Percentiles rank a stretch among this genome's conserved stretches.
phyloP scores from a whole-genome alignment of 352 stramenopile species.

The Phytophthora nicotianae region DNA sequence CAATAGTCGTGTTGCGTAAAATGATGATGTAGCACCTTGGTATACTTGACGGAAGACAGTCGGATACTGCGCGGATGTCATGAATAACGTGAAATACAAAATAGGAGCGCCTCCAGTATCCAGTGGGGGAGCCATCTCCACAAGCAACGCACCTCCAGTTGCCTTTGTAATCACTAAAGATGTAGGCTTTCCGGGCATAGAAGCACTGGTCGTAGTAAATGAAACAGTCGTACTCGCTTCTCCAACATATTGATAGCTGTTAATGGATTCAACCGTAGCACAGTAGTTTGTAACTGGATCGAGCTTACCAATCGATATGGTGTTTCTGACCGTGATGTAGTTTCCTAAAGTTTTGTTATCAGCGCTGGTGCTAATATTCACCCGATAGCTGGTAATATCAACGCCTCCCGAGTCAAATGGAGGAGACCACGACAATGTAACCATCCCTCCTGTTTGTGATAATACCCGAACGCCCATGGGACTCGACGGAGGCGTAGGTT shows the following conservation, averaged over 20 bases:
- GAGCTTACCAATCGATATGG: constrained; percentile 35
- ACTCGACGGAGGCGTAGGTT: constrained; percentile 34
- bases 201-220: constrained; percentile 40
- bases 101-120: constrained; percentile 46
- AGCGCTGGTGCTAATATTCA: constrained; percentile 19
- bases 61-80: constrained; percentile 43
- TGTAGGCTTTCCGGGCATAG: constrained; percentile 43
- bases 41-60: constrained; percentile 55
- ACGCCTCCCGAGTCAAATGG: constrained; percentile 51
- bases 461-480: constrained; percentile 31
- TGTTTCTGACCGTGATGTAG: constrained; percentile 10
- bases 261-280: constrained; percentile 42
- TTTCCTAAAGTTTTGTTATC: background rate
- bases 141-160: constrained; percentile 53
- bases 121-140: constrained; percentile 38
- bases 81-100: constrained; percentile 30
- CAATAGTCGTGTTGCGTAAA: constrained; percentile 34
- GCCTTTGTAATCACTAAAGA: constrained; percentile 21
- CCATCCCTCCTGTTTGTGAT: constrained; percentile 45
- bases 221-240: constrained; percentile 8
- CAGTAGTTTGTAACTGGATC: constrained; percentile 38
- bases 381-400: constrained; percentile 39
- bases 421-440: constrained; percentile 46
- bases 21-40: constrained; percentile 20
- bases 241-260: constrained; percentile 38